Evolutionary conservation across 768 basidiomycete species (phyloP), one percentile per base, ranked within the genome.

Genomic region (Amanita rimosa): DNA sequence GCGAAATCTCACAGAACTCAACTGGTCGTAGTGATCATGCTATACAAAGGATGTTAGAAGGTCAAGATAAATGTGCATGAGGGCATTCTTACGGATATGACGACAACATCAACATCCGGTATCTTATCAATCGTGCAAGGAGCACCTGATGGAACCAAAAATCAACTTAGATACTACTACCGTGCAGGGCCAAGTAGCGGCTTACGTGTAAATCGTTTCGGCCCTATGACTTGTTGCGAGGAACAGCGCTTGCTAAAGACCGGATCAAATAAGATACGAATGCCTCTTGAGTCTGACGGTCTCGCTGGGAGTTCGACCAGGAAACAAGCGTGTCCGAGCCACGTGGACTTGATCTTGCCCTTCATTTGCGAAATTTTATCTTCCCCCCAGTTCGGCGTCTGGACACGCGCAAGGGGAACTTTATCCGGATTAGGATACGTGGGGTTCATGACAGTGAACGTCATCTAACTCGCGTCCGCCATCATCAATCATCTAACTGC

Each of bases 101-200:
- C 73, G 27, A 83, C 68, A n/a, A 72, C 73, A 55, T 83, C 80
- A 14, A 83, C 57, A 37, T 79, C 73, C 1, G 81, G 80, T 39
- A 83, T 65, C 3, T 81, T 76, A 38, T 73, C 67, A 19, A 79
- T 66, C 16, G 66, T 58, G 44, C 76, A 78, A 0, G 78, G 73
- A 1, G 74, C 61, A 3, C 66, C 73, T 75, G 42, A 14, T 4
- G 27, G 17, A 11, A 31, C 11, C 16, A 39, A 19, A 22, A 39
- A 10, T 19, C 3, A 21, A 6, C 2, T 38, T 19, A 19, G 38
- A 39, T 21, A 21, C 21, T 10, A 7, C 7, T 14, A 36, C 11
- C 44, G 8, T 4, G 36, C 6, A n/a, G 21, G 22, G 17, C n/a
- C 4, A 19, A 33, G 31, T 14, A 16, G 51, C 44, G n/a, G 58